These are phyloP conservation scores for Acer saccharum DNA, from an alignment of 345 rosid species.

Conservation along the genomic window DNA sequence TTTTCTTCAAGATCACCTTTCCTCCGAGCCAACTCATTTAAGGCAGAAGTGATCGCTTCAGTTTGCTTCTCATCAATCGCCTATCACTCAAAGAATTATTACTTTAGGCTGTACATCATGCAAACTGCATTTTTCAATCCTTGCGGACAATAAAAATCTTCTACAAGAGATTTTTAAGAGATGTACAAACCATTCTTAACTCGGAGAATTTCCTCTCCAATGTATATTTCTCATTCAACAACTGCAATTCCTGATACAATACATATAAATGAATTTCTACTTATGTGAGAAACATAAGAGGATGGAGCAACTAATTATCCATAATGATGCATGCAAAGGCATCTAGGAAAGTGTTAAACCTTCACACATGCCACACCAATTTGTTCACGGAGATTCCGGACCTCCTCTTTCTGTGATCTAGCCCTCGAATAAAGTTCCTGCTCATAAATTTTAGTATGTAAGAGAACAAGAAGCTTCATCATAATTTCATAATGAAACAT, in stretches of 20 bases:
- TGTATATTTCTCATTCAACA: conserved; percentile 70
- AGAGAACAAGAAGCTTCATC: conserved; percentile 23
- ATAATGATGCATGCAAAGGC: conserved; percentile 16
- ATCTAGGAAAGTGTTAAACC: conserved; percentile 40
- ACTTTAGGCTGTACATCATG: conserved; percentile 20
- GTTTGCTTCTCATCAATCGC: conserved; percentile 91
- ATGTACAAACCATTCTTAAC: conserved; percentile 76
- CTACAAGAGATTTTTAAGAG: no score
- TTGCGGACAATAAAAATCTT: conserved; percentile 12
- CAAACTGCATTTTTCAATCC: conserved; percentile 19
- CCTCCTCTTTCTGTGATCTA: conserved; percentile 73
- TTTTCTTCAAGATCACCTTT: conserved; percentile 87
- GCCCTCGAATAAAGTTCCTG: conserved; percentile 67
- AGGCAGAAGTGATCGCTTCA: conserved; percentile 75
- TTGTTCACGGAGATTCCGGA: conserved; percentile 75
- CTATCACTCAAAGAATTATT: conserved; percentile 42
- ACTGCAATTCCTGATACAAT: conserved; percentile 77
- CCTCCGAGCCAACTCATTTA: conserved; percentile 68
- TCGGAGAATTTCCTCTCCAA: conserved; percentile 91
- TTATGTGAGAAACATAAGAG: conserved; percentile 17
- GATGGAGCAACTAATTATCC: not conserved
- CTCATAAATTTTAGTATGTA: conserved; percentile 17
- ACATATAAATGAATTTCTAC: conserved; percentile 18
- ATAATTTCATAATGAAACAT: conserved; percentile 15
- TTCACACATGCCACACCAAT: conserved; percentile 69